Base-by-base conservation (phyloP, 2,329 filamentous ascomycete genomes). In the Talaromyces sp. region DNA sequence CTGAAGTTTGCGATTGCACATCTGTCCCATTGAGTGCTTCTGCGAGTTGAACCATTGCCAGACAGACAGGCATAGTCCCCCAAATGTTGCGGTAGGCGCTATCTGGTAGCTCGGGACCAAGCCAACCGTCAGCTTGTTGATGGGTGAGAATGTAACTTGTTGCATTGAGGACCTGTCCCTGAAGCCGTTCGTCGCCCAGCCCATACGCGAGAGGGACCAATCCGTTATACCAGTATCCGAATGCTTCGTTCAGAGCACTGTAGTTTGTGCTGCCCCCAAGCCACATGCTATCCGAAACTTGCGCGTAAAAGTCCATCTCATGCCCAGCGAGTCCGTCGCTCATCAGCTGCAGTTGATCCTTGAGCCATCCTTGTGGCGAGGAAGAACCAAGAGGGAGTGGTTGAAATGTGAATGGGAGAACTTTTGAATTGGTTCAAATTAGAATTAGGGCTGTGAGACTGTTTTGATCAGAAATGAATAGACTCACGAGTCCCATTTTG, bases 1-100 rank as follows among this genome's bases (percentile, higher is more conserved):
- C 75, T 71, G 52, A 81, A 64, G 3, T 77, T 77, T 44, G 70
- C 72, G 4, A 68, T 72, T 32, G 76, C 22, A 25, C n/a, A 11
- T 49, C 44, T 22, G 44, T 36, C 33, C 33, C 33, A 17, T 36
- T 36, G 13, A 36, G 33, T 36, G 33, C 33, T 36, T 36, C 33
- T 6, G 33, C 33, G 33, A 36, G 33, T 36, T 36, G 33, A 13
- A 36, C 15, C 33, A 36, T 15, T 17, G 33, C 33, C 33, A 36
- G 15, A 15, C 33, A 36, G 33, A 36, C 33, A 17, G 33, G 33
- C 33, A 36, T 36, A 36, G 13, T 15, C 17, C 33, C 33, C 33
- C 33, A 36, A 13, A 36, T 36, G 19, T 49, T 49, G 44, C 44
- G 22, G 4, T 19, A 3, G n/a, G 22, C 4, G 33, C 33, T 13